Percentiles rank a stretch among this genome's conserved stretches.
Evolutionary conservation across 495 filamentous ascomycete genomes (phyloP).

Genomic region (Penicillium desertorum): DNA sequence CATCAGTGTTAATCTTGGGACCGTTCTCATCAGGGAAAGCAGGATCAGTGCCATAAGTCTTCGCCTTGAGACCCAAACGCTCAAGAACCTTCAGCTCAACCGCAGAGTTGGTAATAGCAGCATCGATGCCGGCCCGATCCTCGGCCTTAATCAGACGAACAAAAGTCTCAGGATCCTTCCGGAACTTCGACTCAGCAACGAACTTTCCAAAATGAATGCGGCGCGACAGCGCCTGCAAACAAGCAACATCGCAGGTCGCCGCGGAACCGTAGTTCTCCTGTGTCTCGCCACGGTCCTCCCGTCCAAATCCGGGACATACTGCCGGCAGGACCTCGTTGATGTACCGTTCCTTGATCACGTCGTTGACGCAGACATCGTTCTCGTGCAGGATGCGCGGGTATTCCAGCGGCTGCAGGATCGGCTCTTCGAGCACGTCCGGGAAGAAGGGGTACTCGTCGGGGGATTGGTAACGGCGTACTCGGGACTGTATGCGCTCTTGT

Average conservation of each 20-base stretch:
- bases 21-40: constrained; percentile 55
- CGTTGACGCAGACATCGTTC: constrained; percentile 91
- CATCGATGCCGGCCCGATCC: constrained; percentile 78
- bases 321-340: constrained; percentile 77
- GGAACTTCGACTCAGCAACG: constrained; percentile 98
- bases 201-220: constrained; percentile 98
- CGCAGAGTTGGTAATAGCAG: constrained; percentile 82
- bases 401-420: constrained; percentile 80
- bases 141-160: constrained; percentile 73
- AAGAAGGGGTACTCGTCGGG: constrained; percentile 99
- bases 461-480: constrained; percentile 90
- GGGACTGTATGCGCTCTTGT: constrained; percentile 88
- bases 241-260: constrained; percentile 86
- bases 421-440: constrained; percentile 72
- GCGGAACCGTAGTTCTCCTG: constrained; percentile 95
- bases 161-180: constrained; percentile 75
- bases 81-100: constrained; percentile 94
- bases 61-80: constrained; percentile 83
- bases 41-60: constrained; percentile 93
- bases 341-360: constrained; percentile 81
- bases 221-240: constrained; percentile 86
- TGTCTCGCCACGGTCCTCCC: constrained; percentile 76
- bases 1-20: constrained; percentile 86
- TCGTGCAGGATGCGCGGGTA: constrained; percentile 91
- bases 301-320: constrained; percentile 69